Percentiles rank a stretch among this genome's conserved stretches.
These are phyloP conservation scores for Inga oerstediana DNA, from an alignment of 306 rosid species.

Conservation along the genomic window DNA sequence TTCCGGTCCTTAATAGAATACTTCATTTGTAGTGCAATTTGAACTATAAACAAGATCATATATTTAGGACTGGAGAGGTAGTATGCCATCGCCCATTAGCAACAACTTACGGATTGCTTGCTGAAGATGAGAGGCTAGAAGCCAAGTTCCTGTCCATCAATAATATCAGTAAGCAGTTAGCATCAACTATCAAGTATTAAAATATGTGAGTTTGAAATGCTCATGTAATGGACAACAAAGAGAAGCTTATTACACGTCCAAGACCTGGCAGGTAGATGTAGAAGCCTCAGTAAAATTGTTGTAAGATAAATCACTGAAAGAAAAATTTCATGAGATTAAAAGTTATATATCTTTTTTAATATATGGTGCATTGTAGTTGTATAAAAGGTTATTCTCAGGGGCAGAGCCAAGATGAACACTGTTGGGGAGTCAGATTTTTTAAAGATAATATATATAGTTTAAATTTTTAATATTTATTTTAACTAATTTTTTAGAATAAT, in stretches of 20 bases:
- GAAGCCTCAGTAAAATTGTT: too few relatives aligned
- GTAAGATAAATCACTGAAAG: too few relatives aligned
- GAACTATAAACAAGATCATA: too few relatives aligned
- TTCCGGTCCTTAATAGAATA: too few relatives aligned
- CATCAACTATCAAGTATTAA: not conserved
- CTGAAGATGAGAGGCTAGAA: conserved; percentile 55
- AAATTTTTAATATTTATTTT: too few relatives aligned
- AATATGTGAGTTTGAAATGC: not conserved
- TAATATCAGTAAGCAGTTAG: not conserved
- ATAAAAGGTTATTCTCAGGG: too few relatives aligned
- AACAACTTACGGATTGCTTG: conserved; percentile 51
- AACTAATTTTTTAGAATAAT: too few relatives aligned
- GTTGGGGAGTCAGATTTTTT: too few relatives aligned
- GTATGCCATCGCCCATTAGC: not conserved
- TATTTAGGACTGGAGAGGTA: too few relatives aligned
- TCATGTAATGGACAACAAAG: not conserved
- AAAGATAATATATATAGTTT: too few relatives aligned
- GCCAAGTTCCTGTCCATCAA: conserved; percentile 61
- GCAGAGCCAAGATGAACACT: too few relatives aligned
- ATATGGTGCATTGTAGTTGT: not conserved
- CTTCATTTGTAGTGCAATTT: too few relatives aligned
- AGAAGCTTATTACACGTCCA: conserved; percentile 57
- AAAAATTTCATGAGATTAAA: conserved; percentile 13
- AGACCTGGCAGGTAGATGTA: conserved; percentile 35
- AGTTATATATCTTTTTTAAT: conserved; percentile 15